Base-by-base conservation (phyloP, 2,329 filamentous ascomycete species). In the Pseudocercospora vitis region DNA sequence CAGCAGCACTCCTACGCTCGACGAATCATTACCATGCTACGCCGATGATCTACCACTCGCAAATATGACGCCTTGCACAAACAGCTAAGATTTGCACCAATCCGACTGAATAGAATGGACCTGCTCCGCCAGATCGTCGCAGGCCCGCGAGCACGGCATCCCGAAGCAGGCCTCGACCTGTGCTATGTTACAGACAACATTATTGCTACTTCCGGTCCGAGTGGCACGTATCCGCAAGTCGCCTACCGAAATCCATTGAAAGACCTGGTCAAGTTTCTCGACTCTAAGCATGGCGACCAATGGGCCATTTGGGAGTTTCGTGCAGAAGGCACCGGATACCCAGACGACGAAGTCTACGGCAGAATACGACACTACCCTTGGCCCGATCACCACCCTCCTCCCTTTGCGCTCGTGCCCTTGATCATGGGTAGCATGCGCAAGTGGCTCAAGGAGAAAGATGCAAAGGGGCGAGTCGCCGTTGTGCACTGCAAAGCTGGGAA, bases 301-400 rank as follows among this genome's bases (percentile, higher is more conserved):
- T 99, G 94, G 94, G 85, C 87, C 2, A 96, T 99, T 65, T 99
- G 92, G 90, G 94, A 99, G 74, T 99, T 99, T 65, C 86, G 94
- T 40, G 94, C 91, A 29, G 94, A 99, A 71, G 94, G 94, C 4
- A 96, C 94, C 0, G 94, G 94, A 1, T 99, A 99, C 66, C 91
- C 91, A 0, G 94, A 99, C 68, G 82, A 85, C 14, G 88, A 91
- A 53, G 92, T 99, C 1, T 90, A 96, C 69, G 81, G 83, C 28
- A 81, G 91, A 2, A 86, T 97, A 59, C 83, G 87, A 59, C 94
- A 99, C 73, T 97, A 91, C 67, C 94, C 94, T 0, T 99, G 89
- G 84, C 94, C 94, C 0, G 94, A 99, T 69, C 94, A 99, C 69
- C 94, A 99, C 69, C 94, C 94, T 3, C 94, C 94, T 48, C 94